phyloP scores from a whole-genome alignment of 2,329 filamentous ascomycete genomes.

The Phyllosticta citrichinensis region DNA sequence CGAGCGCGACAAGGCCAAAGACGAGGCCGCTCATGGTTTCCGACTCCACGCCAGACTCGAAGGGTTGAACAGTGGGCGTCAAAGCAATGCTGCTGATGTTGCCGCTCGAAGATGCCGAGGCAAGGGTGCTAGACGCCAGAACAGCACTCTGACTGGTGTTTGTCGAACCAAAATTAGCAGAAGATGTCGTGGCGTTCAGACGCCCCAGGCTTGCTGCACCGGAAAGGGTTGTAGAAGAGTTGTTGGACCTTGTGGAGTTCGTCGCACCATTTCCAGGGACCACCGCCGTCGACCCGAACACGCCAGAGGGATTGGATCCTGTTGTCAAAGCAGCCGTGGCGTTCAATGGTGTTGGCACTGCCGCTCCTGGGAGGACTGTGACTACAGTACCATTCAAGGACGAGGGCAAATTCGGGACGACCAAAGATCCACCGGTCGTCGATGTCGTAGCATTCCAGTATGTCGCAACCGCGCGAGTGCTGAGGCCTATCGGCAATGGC shows the following conservation, averaged over 20 bases:
- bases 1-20: not conserved
- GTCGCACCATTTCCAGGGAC: too few species aligned
- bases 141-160: too few species aligned
- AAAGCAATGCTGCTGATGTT: constrained; percentile 4
- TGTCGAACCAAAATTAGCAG: too few species aligned
- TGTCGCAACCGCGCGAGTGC: not conserved
- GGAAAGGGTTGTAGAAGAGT: too few species aligned
- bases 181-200: too few species aligned
- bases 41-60: not conserved
- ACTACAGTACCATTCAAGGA: too few species aligned
- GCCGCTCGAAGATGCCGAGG: not conserved
- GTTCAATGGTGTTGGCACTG: not conserved
- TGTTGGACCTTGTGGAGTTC: too few species aligned
- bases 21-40: not conserved
- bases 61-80: not conserved
- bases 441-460: not conserved
- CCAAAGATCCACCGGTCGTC: not conserved
- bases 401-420: too few species aligned
- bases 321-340: not conserved
- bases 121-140: not conserved
- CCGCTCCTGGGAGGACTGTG: too few species aligned
- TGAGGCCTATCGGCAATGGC: not conserved
- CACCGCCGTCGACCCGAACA: too few species aligned
- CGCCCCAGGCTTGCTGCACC: too few species aligned
- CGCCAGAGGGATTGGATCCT: not conserved